phyloP scores from a whole-genome alignment of 345 rosid genomes.

The Ricinus communis region DNA sequence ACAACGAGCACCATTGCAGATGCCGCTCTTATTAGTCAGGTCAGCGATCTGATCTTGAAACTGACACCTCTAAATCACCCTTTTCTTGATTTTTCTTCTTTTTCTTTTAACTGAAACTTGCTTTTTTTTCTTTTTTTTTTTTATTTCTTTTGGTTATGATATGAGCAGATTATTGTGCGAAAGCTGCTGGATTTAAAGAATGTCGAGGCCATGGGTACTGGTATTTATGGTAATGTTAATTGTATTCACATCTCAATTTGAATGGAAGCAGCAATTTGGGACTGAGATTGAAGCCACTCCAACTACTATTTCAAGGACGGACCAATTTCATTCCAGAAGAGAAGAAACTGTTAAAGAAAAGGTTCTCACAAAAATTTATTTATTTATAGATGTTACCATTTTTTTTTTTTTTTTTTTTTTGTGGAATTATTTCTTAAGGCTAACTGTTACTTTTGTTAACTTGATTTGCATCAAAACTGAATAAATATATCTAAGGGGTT shows the following conservation, averaged over 20 bases:
- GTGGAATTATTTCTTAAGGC: no score
- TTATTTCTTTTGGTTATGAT: not conserved
- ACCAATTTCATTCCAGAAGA: constrained; percentile 37
- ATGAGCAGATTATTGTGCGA: not conserved
- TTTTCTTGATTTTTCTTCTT: not conserved
- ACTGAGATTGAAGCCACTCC: constrained; percentile 51
- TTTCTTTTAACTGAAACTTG: not conserved
- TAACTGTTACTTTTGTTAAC: no score
- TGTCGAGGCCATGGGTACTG: constrained; percentile 74
- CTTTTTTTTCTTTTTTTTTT: no score
- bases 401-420: not conserved
- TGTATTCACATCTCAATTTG: constrained; percentile 65
- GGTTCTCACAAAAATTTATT: no score
- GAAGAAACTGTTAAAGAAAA: constrained; percentile 64
- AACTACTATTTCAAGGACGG: constrained; percentile 32
- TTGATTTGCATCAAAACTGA: not conserved
- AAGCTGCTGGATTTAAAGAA: constrained; percentile 14
- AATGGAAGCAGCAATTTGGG: constrained; percentile 73
- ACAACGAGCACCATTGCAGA: no score
- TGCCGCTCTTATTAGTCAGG: not conserved
- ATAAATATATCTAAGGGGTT: no score
- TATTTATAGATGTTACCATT: no score
- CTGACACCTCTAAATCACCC: not conserved
- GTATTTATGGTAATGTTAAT: constrained; percentile 59
- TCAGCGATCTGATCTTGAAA: not conserved